Evolutionary conservation across 2,329 filamentous ascomycete species (phyloP).

Genomic region (Calycina marina): DNA sequence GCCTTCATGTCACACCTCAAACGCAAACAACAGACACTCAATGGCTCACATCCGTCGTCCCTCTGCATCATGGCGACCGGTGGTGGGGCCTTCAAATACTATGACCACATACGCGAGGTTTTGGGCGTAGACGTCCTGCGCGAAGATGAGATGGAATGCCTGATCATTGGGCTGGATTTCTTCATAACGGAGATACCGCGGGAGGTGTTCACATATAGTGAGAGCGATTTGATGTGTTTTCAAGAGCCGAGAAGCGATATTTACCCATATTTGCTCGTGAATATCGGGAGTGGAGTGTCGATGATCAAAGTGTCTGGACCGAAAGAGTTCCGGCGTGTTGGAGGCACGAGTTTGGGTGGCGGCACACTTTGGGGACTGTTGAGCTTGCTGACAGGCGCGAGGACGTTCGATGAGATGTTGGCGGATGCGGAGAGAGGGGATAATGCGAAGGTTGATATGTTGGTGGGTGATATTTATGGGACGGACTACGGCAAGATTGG

Average conservation of each 20-base stretch:
- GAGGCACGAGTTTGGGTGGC: slow-evolving; percentile 85
- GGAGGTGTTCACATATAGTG: slow-evolving; percentile 94
- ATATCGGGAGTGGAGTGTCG: slow-evolving; percentile 92
- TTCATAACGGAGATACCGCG: slow-evolving; percentile 96
- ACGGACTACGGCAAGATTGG: slow-evolving; percentile 94
- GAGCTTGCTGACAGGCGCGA: slow-evolving; percentile 80
- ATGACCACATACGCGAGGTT: slow-evolving; percentile 73
- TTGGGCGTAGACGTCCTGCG: slow-evolving; percentile 77
- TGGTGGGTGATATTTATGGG: slow-evolving; percentile 96
- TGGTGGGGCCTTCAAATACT: slow-evolving; percentile 92
- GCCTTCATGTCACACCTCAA: slow-evolving; percentile 81
- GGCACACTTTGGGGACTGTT: slow-evolving; percentile 96
- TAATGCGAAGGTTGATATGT: slow-evolving; percentile 86
- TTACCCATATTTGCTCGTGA: slow-evolving; percentile 94
- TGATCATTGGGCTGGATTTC: slow-evolving; percentile 94
- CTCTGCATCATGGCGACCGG: slow-evolving; percentile 92
- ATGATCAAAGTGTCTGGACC: slow-evolving; percentile 96
- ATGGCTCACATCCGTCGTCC: slow-evolving; percentile 55
- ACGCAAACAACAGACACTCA: slow-evolving; percentile 62
- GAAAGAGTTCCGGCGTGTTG: slow-evolving; percentile 74
- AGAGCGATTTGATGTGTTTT: slow-evolving; percentile 82
- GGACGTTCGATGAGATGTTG: slow-evolving; percentile 96
- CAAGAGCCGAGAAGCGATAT: slow-evolving; percentile 63
- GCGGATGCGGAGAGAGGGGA: slow-evolving; percentile 81
- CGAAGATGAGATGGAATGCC: slow-evolving; percentile 97